Evolutionary conservation across 768 basidiomycete species (phyloP), one percentile per base, ranked within the genome.

Genomic region (Nidularia pulvinata): DNA sequence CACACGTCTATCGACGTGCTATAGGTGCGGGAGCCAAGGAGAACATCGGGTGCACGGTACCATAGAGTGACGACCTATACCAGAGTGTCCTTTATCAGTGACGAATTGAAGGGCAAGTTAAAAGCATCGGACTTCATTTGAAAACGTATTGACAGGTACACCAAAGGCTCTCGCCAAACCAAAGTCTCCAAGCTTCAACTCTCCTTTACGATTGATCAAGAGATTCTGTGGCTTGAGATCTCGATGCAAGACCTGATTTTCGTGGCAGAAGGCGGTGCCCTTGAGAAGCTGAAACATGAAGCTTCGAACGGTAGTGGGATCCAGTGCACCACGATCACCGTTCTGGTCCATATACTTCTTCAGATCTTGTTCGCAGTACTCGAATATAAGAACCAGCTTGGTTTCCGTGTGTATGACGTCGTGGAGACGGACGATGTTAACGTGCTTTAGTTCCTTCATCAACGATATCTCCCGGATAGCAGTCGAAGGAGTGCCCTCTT

Each of bases 301-400:
- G 66, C 92, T 95, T 53, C 93, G 88, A 55, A 98, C 95, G 3
- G 92, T 94, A 45, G 81, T 80, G 14, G 91, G 86, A 57, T 97
- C 94, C 43, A 99, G 81, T 4, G 96, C 95, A 51, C 97, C 95
- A 44, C 95, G 85, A 59, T 98, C 95, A 52, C 97, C 97, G 61
- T 97, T 89, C 35, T 92, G 89, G 69, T 99, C 97, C 97, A 99
- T 99, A 70, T 98, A 98, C 67, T 94, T 95, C 72, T 99, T 99
- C 46, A 99, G 80, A 73, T 99, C 97, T 71, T 95, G 93, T 63
- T 99, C 97, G 70, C 95, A 97, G 68, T 85, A 98, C 73, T 99
- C 97, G 70, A 98, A 99, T 60, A 99, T 95, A 54, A 99, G 89
- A 57, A 98, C 91, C 48, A 99, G 88, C 62, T 98, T 98, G 6